Base-by-base conservation (phyloP, 139 green algal genomes). In the Closterium sp. region DNA sequence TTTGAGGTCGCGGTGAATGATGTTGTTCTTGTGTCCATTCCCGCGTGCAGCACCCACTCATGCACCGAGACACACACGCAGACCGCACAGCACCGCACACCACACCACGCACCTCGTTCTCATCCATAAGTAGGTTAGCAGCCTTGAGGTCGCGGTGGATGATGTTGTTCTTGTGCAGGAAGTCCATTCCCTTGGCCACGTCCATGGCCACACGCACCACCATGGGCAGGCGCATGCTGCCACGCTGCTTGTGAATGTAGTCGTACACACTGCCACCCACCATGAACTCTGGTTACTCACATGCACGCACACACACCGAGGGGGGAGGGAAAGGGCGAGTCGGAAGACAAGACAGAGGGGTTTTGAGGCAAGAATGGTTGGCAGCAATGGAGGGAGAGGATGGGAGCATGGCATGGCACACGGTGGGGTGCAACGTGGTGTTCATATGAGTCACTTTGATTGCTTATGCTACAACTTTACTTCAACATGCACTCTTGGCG, bases 151-250 rank as follows among this genome's bases (percentile, higher is more conserved):
- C 96, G 0, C 97, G 91, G 95, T 99, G 98, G 86, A 99, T 98
- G 94, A 99, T 99, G 27, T 98, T 98, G 32, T 97, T 97, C 95
- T 98, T 97, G 95, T 99, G 98, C 92, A 99, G 95, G 96, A 99
- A 99, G 95, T 99, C 98, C 98, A 99, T 99, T 42, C 98, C 98
- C 13, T 94, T 91, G 1, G 94, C 89, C 50, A 99, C 97, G 91
- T 99, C 98, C 73, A 97, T 87, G n/a, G 93, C 96, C 70, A 98
- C 94, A 91, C 98, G 98, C 0, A 99, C 90, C 11, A 98, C 91
- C 70, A 96, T 92, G 6, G 91, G 86, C 28, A 98, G 89, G n/a
- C 95, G 95, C 86, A 98, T 92, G 27, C 92, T 84, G 29, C 31
- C 89, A 42, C 92, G 19, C 90, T 96, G 95, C 89, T 97, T 94